These are phyloP conservation scores for Tulasnella sp. DNA, from an alignment of 768 basidiomycete genomes.

Conservation along the genomic window DNA sequence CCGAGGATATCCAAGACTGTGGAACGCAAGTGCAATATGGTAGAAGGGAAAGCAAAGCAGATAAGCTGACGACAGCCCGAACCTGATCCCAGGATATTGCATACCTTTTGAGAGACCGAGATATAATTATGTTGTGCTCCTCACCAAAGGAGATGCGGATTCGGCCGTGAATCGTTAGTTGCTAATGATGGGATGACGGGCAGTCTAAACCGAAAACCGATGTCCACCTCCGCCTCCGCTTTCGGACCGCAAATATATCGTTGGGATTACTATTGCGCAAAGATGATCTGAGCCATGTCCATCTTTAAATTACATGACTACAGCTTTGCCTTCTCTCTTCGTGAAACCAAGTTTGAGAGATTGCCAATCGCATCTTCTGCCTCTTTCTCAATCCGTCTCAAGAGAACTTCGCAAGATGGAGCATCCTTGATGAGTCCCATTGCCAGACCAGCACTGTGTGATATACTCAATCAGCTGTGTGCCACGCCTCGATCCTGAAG, in stretches of 20 bases:
- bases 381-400: constrained; percentile 61
- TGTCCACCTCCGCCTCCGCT: neutral
- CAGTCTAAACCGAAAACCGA: neutral
- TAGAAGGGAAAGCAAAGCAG: too few species aligned
- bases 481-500: constrained; percentile 17
- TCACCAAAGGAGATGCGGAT: too few species aligned
- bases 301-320: neutral
- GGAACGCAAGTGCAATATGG: too few species aligned
- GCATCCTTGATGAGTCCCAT: constrained; percentile 60
- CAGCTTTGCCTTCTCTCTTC: constrained; percentile 19
- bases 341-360: constrained; percentile 29
- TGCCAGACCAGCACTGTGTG: constrained; percentile 25
- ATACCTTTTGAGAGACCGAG: too few species aligned
- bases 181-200: too few species aligned
- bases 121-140: too few species aligned
- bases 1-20: too few species aligned
- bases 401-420: constrained; percentile 65
- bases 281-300: neutral
- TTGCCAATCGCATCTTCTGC: constrained; percentile 54
- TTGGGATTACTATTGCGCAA: neutral
- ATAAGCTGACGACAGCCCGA: too few species aligned
- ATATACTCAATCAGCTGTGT: neutral
- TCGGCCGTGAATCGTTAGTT: too few species aligned
- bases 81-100: too few species aligned
- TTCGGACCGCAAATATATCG: neutral